Evolutionary conservation across 495 filamentous ascomycete genomes (phyloP), one percentile per base, ranked within the genome.

Genomic region (Hypoxylon perforatum): DNA sequence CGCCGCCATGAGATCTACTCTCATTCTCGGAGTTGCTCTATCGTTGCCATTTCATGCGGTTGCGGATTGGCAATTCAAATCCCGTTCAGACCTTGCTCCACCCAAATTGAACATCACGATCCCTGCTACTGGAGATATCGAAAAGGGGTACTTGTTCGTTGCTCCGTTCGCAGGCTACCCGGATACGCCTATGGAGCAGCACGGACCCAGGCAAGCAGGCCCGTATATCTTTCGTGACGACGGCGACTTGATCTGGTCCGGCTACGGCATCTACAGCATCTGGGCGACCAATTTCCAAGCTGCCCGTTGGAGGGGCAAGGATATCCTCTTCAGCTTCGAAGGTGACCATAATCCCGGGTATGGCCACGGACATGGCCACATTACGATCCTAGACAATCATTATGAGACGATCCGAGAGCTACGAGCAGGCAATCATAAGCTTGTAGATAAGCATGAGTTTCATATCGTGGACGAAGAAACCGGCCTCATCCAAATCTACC

Each of bases 41-140:
- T 21, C 73, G 41, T 60, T 77, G 11, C 68, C 76, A 3, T 61
- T 76, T 8, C 53, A 51, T 0, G 80, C 67, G 22, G 50, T 67
- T 39, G 83, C 82, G 14, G 81, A 87, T 71, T 87, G 84, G 84
- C 81, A 84, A 59, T 85, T 81, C 75, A 82, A 81, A 55, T 85
- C 85, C 15, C 82, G 84, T 28, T 73, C 83, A 18, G 85, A 85
- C 65, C 75, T 87, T n/a, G 80, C 85, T 10, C 84, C 84, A 11
- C 84, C 84, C 18, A 78, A 75, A 10, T 72, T 86, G 45, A 86
- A 87, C 59, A 85, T 86, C 72, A 87, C 83, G 36, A 85, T 85
- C 42, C 77, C 80, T 3, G 81, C 83, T 0, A 70, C 82, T 11
- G 39, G 74, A 36, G 78, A 81, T 48, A 80, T 83, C 28, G 81